A percentile compares a stretch with the other conserved stretches of the same genome.
Conservation (phyloP, 352 stramenopile genomes). For the Globisporangium splendens region DNA sequence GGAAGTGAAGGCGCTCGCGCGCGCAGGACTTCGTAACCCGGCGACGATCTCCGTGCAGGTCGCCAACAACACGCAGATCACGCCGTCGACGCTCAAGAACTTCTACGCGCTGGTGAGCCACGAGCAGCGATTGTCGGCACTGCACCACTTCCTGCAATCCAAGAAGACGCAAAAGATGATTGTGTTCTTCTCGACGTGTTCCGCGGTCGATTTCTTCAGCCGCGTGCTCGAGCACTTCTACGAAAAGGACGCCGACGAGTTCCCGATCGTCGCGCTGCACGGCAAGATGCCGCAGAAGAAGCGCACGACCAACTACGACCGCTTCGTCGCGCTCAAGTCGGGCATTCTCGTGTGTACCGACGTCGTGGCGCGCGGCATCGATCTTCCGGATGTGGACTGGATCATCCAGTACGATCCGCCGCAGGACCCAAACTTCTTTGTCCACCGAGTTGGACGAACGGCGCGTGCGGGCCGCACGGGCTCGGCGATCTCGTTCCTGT, state of each 20-base stretch:
- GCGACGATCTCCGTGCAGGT: conserved; percentile 97
- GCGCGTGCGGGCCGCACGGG: conserved; percentile 93
- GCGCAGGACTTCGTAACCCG: conserved; percentile 97
- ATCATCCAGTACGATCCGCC: conserved; percentile 99
- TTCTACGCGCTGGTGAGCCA: conserved; percentile 94
- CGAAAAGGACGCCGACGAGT: conserved; percentile 21
- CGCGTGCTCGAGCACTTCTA: conserved; percentile 84
- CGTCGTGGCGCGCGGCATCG: conserved; percentile 97
- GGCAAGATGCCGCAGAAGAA: conserved; percentile 94
- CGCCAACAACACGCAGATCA: conserved; percentile 78
- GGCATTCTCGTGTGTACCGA: conserved; percentile 98
- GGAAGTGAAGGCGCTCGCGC: conserved; percentile 94
- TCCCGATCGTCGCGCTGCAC: conserved; percentile 82
- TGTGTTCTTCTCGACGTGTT: conserved; percentile 99
- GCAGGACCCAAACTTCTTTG: conserved; percentile 98
- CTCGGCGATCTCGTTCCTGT: conserved; percentile 94
- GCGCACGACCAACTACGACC: conserved; percentile 75
- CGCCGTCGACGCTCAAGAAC: conserved; percentile 85
- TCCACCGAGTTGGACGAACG: conserved; percentile 97
- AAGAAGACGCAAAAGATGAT: conserved; percentile 92
- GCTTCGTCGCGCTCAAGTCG: conserved; percentile 44
- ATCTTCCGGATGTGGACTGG: conserved; percentile 98
- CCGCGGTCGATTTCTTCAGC: conserved; percentile 98
- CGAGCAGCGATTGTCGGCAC: conserved; percentile 92
- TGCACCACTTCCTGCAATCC: conserved; percentile 91